Evolutionary conservation across 768 basidiomycete species (phyloP).

Genomic region (Holtermannia corniformis): DNA sequence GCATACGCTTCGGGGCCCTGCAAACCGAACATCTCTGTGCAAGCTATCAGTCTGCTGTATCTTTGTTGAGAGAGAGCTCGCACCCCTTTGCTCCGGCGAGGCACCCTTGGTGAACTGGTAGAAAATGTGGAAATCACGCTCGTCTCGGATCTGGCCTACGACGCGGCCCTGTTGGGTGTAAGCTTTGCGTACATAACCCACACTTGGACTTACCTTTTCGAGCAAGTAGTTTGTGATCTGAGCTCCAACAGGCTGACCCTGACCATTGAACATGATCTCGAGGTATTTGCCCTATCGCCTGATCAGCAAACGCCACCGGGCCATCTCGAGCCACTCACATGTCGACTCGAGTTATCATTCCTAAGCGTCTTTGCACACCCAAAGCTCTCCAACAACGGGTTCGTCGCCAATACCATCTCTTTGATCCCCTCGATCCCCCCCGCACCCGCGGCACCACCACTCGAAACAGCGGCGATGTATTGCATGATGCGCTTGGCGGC

Average conservation of each 20-base stretch:
- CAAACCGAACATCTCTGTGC: slow-evolving; percentile 83
- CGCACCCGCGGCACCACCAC: slow-evolving; percentile 49
- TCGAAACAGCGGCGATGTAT: slow-evolving; percentile 95
- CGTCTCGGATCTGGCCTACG: slow-evolving; percentile 90
- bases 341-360: slow-evolving; percentile 97
- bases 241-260: slow-evolving; percentile 89
- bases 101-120: slow-evolving; percentile 99
- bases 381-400: slow-evolving; percentile 93
- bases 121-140: slow-evolving; percentile 97
- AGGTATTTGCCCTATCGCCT: slow-evolving; percentile 81
- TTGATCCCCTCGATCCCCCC: slow-evolving; percentile 93
- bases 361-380: slow-evolving; percentile 98
- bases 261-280: slow-evolving; percentile 95
- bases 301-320: background rate
- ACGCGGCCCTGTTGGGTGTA: slow-evolving; percentile 48
- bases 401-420: slow-evolving; percentile 98
- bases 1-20: slow-evolving; percentile 93
- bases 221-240: slow-evolving; percentile 97
- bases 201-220: slow-evolving; percentile 81
- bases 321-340: slow-evolving; percentile 52
- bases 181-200: too few relatives aligned
- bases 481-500: slow-evolving; percentile 99
- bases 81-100: slow-evolving; percentile 76
- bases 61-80: slow-evolving; percentile 17
- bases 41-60: background rate